Evolutionary conservation across 192 early-diverging fungal genomes (phyloP).

Genomic region (Mortierella alpina): DNA sequence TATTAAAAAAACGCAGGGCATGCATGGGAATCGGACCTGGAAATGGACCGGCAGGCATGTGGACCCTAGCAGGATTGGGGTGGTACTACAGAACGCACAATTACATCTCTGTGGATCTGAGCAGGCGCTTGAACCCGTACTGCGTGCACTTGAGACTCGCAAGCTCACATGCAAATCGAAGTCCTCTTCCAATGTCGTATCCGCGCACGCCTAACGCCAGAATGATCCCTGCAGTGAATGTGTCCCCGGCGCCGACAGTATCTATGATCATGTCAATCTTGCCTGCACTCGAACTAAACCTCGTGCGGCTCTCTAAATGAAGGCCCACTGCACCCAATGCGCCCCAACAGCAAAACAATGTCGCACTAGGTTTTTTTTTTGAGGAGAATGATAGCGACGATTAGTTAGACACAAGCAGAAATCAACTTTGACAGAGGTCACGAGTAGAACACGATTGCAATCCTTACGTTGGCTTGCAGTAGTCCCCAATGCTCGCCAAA

Average conservation of each 20-base stretch:
- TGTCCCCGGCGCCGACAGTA: constrained; percentile 66
- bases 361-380: constrained; percentile 53
- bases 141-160: constrained; percentile 63
- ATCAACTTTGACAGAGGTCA: neutral
- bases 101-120: constrained; percentile 14
- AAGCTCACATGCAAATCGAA: constrained; percentile 59
- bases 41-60: no score
- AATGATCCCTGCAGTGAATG: constrained; percentile 67
- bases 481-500: constrained; percentile 47
- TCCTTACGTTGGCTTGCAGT: constrained; percentile 56
- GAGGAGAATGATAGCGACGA: neutral
- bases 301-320: constrained; percentile 44
- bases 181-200: constrained; percentile 43
- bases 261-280: constrained; percentile 54
- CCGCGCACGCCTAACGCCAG: constrained; percentile 45
- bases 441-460: neutral
- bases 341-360: constrained; percentile 73
- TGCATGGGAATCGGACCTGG: no score
- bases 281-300: constrained; percentile 44
- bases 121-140: constrained; percentile 55
- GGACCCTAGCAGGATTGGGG: no score
- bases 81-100: no score
- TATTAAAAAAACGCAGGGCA: no score
- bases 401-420: neutral
- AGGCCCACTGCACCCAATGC: constrained; percentile 63